Evolutionary conservation across 306 rosid species (phyloP), one percentile per base, ranked within the genome.

Genomic region (Trifolium fragiferum): DNA sequence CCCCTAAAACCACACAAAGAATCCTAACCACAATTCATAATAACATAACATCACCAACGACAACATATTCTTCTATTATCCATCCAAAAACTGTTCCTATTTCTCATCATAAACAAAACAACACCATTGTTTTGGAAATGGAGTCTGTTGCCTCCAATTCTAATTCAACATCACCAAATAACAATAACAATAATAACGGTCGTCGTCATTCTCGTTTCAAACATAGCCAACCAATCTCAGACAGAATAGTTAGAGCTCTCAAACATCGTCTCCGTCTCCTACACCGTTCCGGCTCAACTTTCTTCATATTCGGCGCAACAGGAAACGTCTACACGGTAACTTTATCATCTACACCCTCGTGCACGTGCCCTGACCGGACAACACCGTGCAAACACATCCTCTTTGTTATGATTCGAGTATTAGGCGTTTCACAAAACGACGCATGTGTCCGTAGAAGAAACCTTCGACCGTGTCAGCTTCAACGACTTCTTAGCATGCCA

Each of bases 331-430:
- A 91, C 86, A 80, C 88, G 0, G 96, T 91, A 8, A 72, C 70
- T 65, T 15, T 89, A 32, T 78, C 92, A 43, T 21, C 75, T 30
- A 70, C 80, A 1, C 98, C 90, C 4, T 78, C 87, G 0, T 95
- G 99, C 90, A 83, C 90, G 7, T 95, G 99, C 84, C 98, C 99
- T 0, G 96, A 92, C 73, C 96, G 80, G 2, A 72, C 87, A 10
- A 82, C 83, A 0, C 98, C 99, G 0, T 95, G 99, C 89, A 95
- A 95, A 60, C 99, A 92, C 86, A 81, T 92, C 13, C 80, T 92
- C 10, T 95, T 95, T 18, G 88, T 95, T 4, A 66, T 87, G 7
- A 86, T 95, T 25, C 84, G 88, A 16, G 99, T 83, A 1, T 16
- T 95, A 11, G 97, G 98, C 0, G 77, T 89, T 1, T 67, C 93